Percentiles rank a stretch among this genome's conserved stretches.
Evolutionary conservation across 306 rosid genomes (phyloP).

Genomic region (apple (Malus domestica)): ASM211411v1 NC_041792.1:22291907-22292406

Average conservation of each 20-base stretch:
- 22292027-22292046: not conserved
- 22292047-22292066: not conserved
- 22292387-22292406: not conserved
- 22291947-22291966: not conserved
- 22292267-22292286: not conserved
- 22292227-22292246: not conserved
- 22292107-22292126: not conserved
- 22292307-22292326: too few species aligned
- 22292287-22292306: too few species aligned
- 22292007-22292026: not conserved
- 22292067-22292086: not conserved
- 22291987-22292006: not conserved
- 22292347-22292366: too few species aligned
- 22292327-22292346: too few species aligned
- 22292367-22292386: too few species aligned
- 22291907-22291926: not conserved
- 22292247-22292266: not conserved
- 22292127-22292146: not conserved
- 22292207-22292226: not conserved
- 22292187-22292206: not conserved
- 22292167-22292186: not conserved
- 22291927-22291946: not conserved
- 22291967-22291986: not conserved
- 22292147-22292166: not conserved
- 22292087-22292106: accelerated